Conservation (phyloP, 139 green algal genomes). For the Chara braunii region DNA sequence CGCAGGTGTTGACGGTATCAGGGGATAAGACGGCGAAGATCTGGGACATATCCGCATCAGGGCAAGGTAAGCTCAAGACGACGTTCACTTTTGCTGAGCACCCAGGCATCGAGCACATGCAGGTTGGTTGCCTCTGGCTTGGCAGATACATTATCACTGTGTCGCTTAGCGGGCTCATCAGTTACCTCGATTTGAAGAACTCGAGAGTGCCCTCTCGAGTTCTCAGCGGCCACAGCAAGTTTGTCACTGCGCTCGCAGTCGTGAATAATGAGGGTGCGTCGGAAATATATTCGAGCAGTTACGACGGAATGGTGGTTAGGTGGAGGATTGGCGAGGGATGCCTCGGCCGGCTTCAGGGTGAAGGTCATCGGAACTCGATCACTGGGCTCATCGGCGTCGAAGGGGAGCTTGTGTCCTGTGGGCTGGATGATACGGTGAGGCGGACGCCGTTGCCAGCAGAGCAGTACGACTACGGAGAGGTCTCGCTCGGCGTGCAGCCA, state of each 20-base stretch:
- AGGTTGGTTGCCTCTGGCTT: conserved; percentile 45
- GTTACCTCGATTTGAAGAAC: conserved; percentile 18
- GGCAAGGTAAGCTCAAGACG: conserved; percentile 12
- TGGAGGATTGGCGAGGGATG: conserved; percentile 14
- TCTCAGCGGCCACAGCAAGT: conserved; percentile 30
- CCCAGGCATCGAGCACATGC: conserved; percentile 18
- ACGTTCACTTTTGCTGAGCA: conserved; percentile 25
- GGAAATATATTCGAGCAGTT: conserved; percentile 33
- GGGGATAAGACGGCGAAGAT: conserved; percentile 51
- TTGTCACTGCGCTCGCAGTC: conserved; percentile 20
- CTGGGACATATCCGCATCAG: conserved; percentile 38
- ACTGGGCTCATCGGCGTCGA: conserved; percentile 3
- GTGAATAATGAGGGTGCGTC: not conserved
- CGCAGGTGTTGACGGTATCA: conserved; percentile 41
- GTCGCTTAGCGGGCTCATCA: conserved; percentile 40
- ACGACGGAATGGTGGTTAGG: conserved; percentile 27
- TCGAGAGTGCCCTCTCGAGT: not conserved
- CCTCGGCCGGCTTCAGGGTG: conserved; percentile 17
- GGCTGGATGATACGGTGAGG: conserved; percentile 30
- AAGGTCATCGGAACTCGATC: conserved; percentile 4
- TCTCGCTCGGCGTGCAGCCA: conserved; percentile 3
- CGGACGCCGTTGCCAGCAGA: conserved; percentile 17
- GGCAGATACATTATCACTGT: conserved; percentile 34
- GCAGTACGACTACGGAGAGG: conserved; percentile 17
- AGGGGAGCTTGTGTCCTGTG: not conserved